Conservation (phyloP, 805 yeast species). For the Candida nitratophila region DNA sequence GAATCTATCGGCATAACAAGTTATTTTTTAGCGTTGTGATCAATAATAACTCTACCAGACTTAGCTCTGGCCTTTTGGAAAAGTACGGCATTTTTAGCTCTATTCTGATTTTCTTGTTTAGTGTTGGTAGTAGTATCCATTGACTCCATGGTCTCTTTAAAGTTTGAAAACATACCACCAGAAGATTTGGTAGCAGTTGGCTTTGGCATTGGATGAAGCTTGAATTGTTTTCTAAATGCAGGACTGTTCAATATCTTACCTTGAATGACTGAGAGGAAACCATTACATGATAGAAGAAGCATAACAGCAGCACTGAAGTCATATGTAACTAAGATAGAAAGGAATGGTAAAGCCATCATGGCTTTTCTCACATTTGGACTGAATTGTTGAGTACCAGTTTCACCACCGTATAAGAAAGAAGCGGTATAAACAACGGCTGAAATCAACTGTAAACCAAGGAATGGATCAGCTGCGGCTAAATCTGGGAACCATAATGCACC, state of each 20-base stretch:
- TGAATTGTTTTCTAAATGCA: constrained; percentile 47
- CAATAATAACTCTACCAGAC: constrained; percentile 21
- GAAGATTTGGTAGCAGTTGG: constrained; percentile 13
- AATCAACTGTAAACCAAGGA: constrained; percentile 74
- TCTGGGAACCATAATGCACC: constrained; percentile 84
- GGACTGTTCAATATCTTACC: constrained; percentile 55
- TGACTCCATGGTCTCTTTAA: constrained; percentile 24
- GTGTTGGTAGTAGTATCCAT: constrained; percentile 21
- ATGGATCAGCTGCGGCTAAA: constrained; percentile 82
- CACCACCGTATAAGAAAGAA: constrained; percentile 83
- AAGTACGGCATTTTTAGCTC: constrained; percentile 22
- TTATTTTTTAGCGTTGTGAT: constrained; percentile 5
- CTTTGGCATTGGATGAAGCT: constrained; percentile 42
- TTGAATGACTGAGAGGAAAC: constrained; percentile 68
- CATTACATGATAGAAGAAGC: constrained; percentile 78
- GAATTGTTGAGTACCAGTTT: constrained; percentile 59
- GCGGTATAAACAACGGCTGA: constrained; percentile 73
- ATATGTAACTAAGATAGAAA: constrained; percentile 86
- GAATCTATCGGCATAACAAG: too few species aligned
- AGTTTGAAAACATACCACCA: constrained; percentile 22
- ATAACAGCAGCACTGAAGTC: constrained; percentile 79
- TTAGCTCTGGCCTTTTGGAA: constrained; percentile 19
- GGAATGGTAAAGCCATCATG: constrained; percentile 67
- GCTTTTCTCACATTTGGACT: constrained; percentile 46
- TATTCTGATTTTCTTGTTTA: constrained; percentile 17